Percentiles rank a stretch among this genome's conserved stretches.
phyloP scores from a whole-genome alignment of 1,284 basidiomycete genomes.

The Sporisorium graminicola region DNA sequence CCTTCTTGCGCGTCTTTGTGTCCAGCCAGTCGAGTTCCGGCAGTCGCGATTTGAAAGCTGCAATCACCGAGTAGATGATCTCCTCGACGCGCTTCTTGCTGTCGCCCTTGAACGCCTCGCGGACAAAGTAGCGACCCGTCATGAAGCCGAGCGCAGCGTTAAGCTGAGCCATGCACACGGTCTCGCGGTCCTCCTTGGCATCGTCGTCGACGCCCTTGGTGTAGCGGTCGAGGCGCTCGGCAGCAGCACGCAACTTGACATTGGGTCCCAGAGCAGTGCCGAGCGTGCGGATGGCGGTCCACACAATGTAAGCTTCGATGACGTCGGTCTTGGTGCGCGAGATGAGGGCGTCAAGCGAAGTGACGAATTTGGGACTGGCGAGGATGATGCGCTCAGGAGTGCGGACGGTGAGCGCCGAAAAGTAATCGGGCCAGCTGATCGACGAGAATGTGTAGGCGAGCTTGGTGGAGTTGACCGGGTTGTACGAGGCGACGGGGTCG shows the following conservation, averaged over 20 bases:
- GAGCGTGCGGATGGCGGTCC: conserved; percentile 64
- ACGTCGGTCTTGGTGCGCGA: conserved; percentile 78
- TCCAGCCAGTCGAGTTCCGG: conserved; percentile 91
- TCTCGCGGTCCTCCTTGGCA: conserved; percentile 82
- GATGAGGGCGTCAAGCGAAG: conserved; percentile 79
- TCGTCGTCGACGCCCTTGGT: conserved; percentile 86
- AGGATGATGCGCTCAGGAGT: conserved; percentile 76
- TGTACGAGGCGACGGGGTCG: conserved; percentile 88
- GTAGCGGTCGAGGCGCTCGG: conserved; percentile 78
- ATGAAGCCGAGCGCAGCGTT: conserved; percentile 73
- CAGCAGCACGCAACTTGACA: conserved; percentile 69
- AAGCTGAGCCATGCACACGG: conserved; percentile 73
- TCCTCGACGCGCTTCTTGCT: conserved; percentile 84
- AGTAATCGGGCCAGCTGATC: conserved; percentile 84
- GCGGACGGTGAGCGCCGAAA: conserved; percentile 81
- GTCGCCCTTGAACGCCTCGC: conserved; percentile 84
- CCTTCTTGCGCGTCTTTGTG: conserved; percentile 81
- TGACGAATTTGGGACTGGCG: conserved; percentile 84
- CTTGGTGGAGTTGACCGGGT: conserved; percentile 81
- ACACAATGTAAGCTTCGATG: conserved; percentile 84
- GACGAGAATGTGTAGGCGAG: conserved; percentile 75
- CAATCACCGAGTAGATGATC: conserved; percentile 88
- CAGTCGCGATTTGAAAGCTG: conserved; percentile 85
- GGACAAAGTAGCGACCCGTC: conserved; percentile 79
- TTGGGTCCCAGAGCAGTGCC: conserved; percentile 56